These are phyloP conservation scores for Besnoitia besnoiti DNA, from an alignment of 169 alveolate genomes.

Conservation along the genomic window DNA sequence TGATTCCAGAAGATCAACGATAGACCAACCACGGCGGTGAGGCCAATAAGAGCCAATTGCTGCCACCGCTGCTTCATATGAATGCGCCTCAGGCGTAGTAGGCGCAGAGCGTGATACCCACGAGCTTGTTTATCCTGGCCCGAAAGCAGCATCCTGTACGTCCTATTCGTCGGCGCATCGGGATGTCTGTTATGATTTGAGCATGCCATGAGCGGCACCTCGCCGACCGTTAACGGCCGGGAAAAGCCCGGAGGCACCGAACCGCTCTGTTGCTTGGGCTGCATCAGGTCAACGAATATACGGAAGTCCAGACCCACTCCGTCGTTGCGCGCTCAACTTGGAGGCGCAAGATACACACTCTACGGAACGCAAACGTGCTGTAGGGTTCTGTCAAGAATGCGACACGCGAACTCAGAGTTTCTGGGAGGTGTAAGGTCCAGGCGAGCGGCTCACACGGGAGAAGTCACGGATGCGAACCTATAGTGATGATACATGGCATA, in stretches of 20 bases:
- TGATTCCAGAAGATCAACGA: slow-evolving; percentile 50
- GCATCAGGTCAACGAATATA: no score
- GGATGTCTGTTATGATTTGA: slow-evolving; percentile 44
- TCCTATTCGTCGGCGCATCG: slow-evolving; percentile 18
- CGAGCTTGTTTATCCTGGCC: slow-evolving; percentile 16
- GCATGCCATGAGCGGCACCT: slow-evolving; percentile 57
- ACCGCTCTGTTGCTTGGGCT: not conserved
- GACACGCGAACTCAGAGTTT: no score
- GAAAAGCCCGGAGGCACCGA: slow-evolving; percentile 61
- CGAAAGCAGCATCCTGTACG: slow-evolving; percentile 44
- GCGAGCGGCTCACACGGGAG: no score
- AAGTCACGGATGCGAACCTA: no score
- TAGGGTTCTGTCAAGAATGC: no score
- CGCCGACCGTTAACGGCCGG: slow-evolving; percentile 59
- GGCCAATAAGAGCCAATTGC: not conserved
- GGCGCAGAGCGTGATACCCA: slow-evolving; percentile 60
- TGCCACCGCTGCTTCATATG: slow-evolving; percentile 40
- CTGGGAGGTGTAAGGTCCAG: no score
- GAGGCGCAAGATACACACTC: no score
- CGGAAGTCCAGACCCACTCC: no score
- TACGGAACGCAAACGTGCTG: no score
- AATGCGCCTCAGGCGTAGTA: slow-evolving; percentile 52
- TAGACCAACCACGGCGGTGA: slow-evolving; percentile 22
- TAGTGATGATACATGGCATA: no score
- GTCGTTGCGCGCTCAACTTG: no score